These are phyloP conservation scores for Periconia macrospinosa DNA, from an alignment of 2,329 filamentous ascomycete species.

Conservation along the genomic window DNA sequence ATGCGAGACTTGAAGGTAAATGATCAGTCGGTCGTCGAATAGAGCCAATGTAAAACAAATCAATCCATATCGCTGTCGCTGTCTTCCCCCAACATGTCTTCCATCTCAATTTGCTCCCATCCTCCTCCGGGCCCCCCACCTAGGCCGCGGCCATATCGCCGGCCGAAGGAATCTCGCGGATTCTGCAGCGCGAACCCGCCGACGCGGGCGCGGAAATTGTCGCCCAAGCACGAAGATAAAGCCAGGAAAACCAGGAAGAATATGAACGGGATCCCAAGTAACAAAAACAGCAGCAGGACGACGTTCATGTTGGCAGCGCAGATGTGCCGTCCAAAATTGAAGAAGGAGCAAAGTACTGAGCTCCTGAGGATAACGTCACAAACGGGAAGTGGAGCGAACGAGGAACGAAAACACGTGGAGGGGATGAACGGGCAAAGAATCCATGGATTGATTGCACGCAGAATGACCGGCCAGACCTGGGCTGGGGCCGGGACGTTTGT, in stretches of 20 bases:
- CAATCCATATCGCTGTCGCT: constrained; percentile 26
- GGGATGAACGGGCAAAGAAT: background rate
- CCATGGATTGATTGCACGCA: too few species aligned
- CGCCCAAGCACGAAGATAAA: constrained; percentile 59
- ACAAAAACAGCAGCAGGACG: constrained; percentile 31
- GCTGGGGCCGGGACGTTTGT: background rate
- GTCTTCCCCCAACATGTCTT: constrained; percentile 58
- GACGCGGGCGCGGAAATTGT: constrained; percentile 51
- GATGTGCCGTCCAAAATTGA: too few species aligned
- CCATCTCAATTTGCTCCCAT: constrained; percentile 66
- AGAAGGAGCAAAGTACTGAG: too few species aligned
- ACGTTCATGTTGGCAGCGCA: constrained; percentile 39
- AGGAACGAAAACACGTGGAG: constrained; percentile 19
- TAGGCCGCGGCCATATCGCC: constrained; percentile 59
- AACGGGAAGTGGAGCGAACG: constrained; percentile 11
- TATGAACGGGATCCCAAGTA: constrained; percentile 40
- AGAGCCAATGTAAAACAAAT: background rate
- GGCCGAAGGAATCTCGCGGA: constrained; percentile 54
- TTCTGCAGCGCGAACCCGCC: constrained; percentile 44
- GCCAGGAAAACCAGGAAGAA: constrained; percentile 53
- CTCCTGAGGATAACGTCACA: too few species aligned
- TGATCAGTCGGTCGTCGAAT: background rate
- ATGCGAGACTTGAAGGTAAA: background rate
- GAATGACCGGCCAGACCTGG: background rate
- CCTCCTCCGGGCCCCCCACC: constrained; percentile 56